A percentile compares a stretch with the other conserved stretches of the same genome.
Conservation (phyloP, 164 flowering plant species). For the Protea cynaroides region DNA sequence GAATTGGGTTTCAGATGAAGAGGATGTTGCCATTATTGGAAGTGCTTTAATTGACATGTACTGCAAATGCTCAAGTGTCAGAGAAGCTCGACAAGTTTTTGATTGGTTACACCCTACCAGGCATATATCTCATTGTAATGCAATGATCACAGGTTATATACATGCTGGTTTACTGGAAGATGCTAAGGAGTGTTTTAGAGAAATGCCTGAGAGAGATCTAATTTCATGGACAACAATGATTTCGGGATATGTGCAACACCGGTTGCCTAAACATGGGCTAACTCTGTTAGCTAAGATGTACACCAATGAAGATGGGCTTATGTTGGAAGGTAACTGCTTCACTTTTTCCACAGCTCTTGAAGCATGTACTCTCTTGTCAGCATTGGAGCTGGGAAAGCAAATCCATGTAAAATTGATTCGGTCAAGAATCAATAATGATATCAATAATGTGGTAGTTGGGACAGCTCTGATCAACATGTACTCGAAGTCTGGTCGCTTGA, state of each 20-base stretch:
- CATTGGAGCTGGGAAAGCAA: conserved; percentile 27
- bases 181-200: conserved; percentile 18
- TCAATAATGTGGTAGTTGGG: conserved; percentile 19
- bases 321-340: conserved; percentile 24
- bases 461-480: conserved; percentile 39
- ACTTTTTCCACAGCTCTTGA: conserved; percentile 28
- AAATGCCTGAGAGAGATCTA: conserved; percentile 30
- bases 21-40: conserved; percentile 13
- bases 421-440: conserved; percentile 9
- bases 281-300: conserved; percentile 26
- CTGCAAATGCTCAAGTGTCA: conserved; percentile 23
- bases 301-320: conserved; percentile 7
- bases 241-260: conserved; percentile 23
- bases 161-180: conserved; percentile 25
- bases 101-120: conserved; percentile 10
- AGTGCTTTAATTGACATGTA: conserved; percentile 36
- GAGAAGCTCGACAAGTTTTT: conserved; percentile 27
- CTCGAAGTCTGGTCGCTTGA: conserved; percentile 22
- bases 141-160: conserved; percentile 26
- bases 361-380: conserved; percentile 28
- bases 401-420: conserved; percentile 33
- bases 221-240: conserved; percentile 41
- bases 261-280: conserved; percentile 23
- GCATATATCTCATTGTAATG: conserved; percentile 27
- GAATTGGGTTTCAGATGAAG: conserved; percentile 5